Conservation (phyloP, 768 basidiomycete species). For the Leccinellum rugosiceps region DNA sequence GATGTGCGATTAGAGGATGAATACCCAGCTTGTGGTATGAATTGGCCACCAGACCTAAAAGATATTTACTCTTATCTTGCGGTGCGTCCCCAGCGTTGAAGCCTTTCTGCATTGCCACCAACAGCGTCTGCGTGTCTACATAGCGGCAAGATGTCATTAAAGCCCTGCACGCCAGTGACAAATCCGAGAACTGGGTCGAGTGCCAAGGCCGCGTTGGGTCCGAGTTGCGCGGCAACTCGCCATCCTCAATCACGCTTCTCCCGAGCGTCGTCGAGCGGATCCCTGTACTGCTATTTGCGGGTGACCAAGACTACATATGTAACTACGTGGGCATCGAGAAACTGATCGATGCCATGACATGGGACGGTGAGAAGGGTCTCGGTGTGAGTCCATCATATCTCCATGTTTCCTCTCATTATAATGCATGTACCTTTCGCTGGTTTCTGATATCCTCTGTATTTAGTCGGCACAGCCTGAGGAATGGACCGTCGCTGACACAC, state of each 20-base stretch:
- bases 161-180: conserved; percentile 78
- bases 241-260: conserved; percentile 72
- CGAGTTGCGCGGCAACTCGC: conserved; percentile 57
- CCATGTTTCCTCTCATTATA: not conserved
- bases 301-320: conserved; percentile 96
- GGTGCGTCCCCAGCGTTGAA: conserved; percentile 45
- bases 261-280: conserved; percentile 78
- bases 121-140: not conserved
- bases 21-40: conserved; percentile 90
- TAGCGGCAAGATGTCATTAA: conserved; percentile 78
- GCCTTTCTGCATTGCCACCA: not conserved
- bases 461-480: conserved; percentile 67
- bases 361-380: conserved; percentile 83
- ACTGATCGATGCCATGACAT: conserved; percentile 77
- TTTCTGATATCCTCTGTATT: not conserved
- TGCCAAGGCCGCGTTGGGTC: conserved; percentile 67
- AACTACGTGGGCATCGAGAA: conserved; percentile 90
- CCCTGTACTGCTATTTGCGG: conserved; percentile 87
- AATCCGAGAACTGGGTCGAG: conserved; percentile 84
- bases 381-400: conserved; percentile 52
- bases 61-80: conserved; percentile 75
- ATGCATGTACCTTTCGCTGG: conserved; percentile 1
- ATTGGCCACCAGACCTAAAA: conserved; percentile 89
- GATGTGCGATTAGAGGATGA: conserved; percentile 89
- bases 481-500: conserved; percentile 70